A percentile compares a stretch with the other conserved stretches of the same genome.
These are phyloP conservation scores for Acanthamoeba divionensis DNA, from an alignment of 208 protist genomes.

Conservation along the genomic window DNA sequence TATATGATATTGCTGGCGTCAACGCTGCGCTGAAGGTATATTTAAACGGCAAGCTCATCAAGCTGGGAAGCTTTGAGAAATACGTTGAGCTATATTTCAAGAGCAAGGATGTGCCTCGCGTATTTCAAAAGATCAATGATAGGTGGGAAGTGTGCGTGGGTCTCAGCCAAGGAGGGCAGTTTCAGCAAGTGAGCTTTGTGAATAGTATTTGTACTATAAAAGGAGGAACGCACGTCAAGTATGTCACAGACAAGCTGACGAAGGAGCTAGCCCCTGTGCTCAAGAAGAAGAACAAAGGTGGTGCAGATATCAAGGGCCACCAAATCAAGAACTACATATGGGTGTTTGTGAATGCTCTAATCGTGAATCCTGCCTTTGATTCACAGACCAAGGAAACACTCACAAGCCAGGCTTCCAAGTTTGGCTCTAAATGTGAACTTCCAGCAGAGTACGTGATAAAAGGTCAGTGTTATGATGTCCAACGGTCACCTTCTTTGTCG, in stretches of 20 bases:
- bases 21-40: slow-evolving; percentile 90
- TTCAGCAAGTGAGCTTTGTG: slow-evolving; percentile 99
- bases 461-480: neutral
- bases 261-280: slow-evolving; percentile 78
- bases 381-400: slow-evolving; percentile 99
- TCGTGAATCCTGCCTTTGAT: slow-evolving; percentile 99
- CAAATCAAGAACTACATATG: slow-evolving; percentile 97
- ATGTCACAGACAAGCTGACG: slow-evolving; percentile 94
- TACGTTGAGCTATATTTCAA: slow-evolving; percentile 90
- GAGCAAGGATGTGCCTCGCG: slow-evolving; percentile 7
- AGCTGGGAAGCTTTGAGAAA: slow-evolving; percentile 93
- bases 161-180: slow-evolving; percentile 85
- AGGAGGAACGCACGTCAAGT: slow-evolving; percentile 98
- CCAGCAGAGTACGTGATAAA: slow-evolving; percentile 93
- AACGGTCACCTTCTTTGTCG: neutral
- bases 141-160: slow-evolving; percentile 97
- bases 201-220: slow-evolving; percentile 98
- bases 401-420: slow-evolving; percentile 90
- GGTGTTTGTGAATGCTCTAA: slow-evolving; percentile 98
- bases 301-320: slow-evolving; percentile 80
- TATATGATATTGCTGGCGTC: slow-evolving; percentile 98
- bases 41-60: slow-evolving; percentile 93
- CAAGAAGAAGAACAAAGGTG: slow-evolving; percentile 94
- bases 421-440: slow-evolving; percentile 95
- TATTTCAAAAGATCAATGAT: slow-evolving; percentile 83